These are phyloP conservation scores for Shiraia bambusicola DNA, from an alignment of 2,329 filamentous ascomycete genomes.

Conservation along the genomic window DNA sequence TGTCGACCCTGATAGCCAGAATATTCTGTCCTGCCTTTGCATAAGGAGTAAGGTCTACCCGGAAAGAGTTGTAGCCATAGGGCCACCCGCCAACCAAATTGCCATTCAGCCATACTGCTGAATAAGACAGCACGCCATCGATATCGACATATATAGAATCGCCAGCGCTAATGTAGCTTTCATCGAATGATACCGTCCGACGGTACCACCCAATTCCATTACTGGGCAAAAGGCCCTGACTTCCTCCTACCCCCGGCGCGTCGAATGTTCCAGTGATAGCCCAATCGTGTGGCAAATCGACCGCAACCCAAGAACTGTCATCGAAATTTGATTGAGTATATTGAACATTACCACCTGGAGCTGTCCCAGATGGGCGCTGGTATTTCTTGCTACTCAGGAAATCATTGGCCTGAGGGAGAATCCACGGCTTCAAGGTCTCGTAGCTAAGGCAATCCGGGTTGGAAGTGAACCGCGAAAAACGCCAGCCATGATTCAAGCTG, in stretches of 20 bases:
- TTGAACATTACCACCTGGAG: conserved; percentile 32
- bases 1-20: conserved; percentile 56
- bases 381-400: conserved; percentile 43
- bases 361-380: conserved; percentile 32
- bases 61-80: conserved; percentile 55
- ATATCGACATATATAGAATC: conserved; percentile 52
- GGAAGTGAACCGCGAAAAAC: conserved; percentile 40
- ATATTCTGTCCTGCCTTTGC: conserved; percentile 41
- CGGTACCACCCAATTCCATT: conserved; percentile 60
- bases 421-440: conserved; percentile 46
- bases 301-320: conserved; percentile 46
- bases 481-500: conserved; percentile 44
- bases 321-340: conserved; percentile 43
- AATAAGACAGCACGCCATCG: conserved; percentile 56
- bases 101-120: conserved; percentile 56
- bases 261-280: conserved; percentile 52
- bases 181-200: conserved; percentile 40
- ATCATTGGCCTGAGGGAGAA: conserved; percentile 47
- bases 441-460: conserved; percentile 45
- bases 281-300: conserved; percentile 54
- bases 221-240: conserved; percentile 51
- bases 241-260: conserved; percentile 39
- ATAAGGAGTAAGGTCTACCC: conserved; percentile 54
- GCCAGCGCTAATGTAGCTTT: conserved; percentile 27
- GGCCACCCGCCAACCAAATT: conserved; percentile 56